These are phyloP conservation scores for Iberis pinnata DNA, from an alignment of 345 rosid genomes.

Conservation along the genomic window DNA sequence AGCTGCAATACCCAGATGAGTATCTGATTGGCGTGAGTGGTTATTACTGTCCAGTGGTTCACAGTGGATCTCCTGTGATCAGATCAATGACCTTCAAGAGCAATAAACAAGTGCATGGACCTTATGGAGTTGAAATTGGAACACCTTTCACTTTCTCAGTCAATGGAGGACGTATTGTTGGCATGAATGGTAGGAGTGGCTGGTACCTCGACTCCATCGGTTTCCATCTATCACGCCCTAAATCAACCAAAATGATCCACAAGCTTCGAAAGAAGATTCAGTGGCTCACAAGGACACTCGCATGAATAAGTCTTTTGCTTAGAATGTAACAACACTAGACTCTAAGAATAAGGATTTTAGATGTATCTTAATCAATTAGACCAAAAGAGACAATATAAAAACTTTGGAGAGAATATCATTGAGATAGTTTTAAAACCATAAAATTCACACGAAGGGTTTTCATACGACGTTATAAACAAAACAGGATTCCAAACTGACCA, in stretches of 20 bases:
- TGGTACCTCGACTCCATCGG: conserved; percentile 75
- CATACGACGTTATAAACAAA: neutral
- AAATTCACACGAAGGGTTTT: neutral
- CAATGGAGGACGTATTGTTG: conserved; percentile 53
- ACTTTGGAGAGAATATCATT: neutral
- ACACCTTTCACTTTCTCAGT: conserved; percentile 55
- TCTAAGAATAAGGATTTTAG: conserved; percentile 17
- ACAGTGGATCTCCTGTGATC: conserved; percentile 56
- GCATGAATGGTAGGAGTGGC: conserved; percentile 59
- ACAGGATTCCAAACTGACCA: neutral
- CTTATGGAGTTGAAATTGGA: conserved; percentile 66
- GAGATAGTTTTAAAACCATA: neutral
- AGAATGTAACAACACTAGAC: neutral
- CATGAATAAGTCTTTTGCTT: conserved; percentile 3
- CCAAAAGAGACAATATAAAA: too few species aligned
- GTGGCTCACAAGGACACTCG: conserved; percentile 39
- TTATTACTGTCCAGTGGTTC: conserved; percentile 46
- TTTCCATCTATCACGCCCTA: conserved; percentile 42
- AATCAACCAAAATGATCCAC: conserved; percentile 39
- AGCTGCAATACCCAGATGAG: conserved; percentile 73
- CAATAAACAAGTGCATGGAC: conserved; percentile 56
- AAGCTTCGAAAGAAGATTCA: conserved; percentile 44
- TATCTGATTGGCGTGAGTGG: conserved; percentile 51
- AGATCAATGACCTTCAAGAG: conserved; percentile 61
- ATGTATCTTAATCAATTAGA: neutral